These are phyloP conservation scores for Eucalyptus erythrocorys DNA, from an alignment of 345 rosid species.

Conservation along the genomic window DNA sequence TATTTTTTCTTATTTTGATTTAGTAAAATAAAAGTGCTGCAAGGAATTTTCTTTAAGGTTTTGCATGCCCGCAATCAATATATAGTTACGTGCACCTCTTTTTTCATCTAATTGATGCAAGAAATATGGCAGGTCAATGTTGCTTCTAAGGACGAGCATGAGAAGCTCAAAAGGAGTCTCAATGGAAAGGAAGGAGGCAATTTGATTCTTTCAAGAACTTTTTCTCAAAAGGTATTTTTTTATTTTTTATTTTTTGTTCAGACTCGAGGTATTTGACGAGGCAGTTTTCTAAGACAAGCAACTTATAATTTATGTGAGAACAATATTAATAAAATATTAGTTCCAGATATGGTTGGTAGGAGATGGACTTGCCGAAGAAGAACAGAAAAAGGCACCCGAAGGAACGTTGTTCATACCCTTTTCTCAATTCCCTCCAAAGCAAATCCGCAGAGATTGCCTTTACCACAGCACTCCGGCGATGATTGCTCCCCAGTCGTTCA, in stretches of 20 bases:
- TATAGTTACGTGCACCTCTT: background rate
- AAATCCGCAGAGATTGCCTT: conserved; percentile 36
- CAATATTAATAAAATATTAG: background rate
- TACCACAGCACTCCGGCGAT: conserved; percentile 52
- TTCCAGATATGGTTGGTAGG: conserved; percentile 57
- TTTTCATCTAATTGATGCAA: background rate
- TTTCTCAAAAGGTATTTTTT: background rate
- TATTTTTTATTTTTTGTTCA: too few species aligned
- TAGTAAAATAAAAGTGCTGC: background rate
- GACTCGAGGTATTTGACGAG: background rate
- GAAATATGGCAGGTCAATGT: conserved; percentile 12
- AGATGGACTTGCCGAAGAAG: conserved; percentile 33
- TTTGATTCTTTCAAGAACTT: conserved; percentile 7
- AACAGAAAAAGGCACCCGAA: conserved; percentile 30
- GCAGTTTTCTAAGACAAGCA: background rate
- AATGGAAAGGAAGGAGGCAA: conserved; percentile 1
- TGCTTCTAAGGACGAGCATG: conserved; percentile 4
- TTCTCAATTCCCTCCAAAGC: conserved; percentile 38
- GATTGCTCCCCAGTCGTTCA: conserved; percentile 30
- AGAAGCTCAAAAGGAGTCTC: conserved; percentile 14
- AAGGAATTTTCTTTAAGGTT: background rate
- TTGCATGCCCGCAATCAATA: background rate
- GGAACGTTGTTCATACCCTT: conserved; percentile 44
- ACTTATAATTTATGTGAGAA: background rate
- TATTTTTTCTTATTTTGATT: too few species aligned